A percentile compares a stretch with the other conserved stretches of the same genome.
Evolutionary conservation across 192 early-diverging fungal genomes (phyloP).

Genomic region (Coemansia sp.): DNA sequence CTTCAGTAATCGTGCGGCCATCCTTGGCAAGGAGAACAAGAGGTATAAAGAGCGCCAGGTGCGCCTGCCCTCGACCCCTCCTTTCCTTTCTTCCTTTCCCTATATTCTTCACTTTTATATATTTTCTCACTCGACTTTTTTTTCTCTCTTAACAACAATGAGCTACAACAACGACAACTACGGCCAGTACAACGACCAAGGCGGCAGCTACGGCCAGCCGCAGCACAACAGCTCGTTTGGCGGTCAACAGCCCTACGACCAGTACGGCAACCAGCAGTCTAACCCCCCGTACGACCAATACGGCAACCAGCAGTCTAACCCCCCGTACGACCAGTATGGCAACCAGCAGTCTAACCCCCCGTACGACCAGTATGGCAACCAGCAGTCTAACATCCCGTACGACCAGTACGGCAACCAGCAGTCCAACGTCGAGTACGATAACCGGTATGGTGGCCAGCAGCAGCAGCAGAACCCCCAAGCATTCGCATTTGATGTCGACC

Average conservation of each 20-base stretch:
- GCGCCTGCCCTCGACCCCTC: neutral
- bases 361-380: neutral
- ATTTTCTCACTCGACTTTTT: neutral
- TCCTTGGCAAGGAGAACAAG: neutral
- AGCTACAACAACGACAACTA: constrained; percentile 25
- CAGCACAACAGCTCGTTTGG: neutral
- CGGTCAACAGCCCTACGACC: neutral
- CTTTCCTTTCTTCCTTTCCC: neutral
- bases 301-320: neutral
- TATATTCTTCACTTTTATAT: neutral
- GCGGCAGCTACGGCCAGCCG: neutral
- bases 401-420: neutral
- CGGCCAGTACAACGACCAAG: neutral
- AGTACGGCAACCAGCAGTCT: neutral
- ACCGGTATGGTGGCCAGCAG: neutral
- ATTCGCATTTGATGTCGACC: constrained; percentile 5
- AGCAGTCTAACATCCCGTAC: neutral
- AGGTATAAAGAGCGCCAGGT: neutral
- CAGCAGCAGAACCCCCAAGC: neutral
- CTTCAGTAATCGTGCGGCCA: neutral
- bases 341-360: neutral
- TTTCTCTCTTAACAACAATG: constrained; percentile 4
- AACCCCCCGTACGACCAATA: neutral
- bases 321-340: neutral
- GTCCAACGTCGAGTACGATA: neutral